Evolutionary conservation across 2,329 filamentous ascomycete genomes (phyloP), one percentile per base, ranked within the genome.

Genomic region (Colletotrichum sp.): DNA sequence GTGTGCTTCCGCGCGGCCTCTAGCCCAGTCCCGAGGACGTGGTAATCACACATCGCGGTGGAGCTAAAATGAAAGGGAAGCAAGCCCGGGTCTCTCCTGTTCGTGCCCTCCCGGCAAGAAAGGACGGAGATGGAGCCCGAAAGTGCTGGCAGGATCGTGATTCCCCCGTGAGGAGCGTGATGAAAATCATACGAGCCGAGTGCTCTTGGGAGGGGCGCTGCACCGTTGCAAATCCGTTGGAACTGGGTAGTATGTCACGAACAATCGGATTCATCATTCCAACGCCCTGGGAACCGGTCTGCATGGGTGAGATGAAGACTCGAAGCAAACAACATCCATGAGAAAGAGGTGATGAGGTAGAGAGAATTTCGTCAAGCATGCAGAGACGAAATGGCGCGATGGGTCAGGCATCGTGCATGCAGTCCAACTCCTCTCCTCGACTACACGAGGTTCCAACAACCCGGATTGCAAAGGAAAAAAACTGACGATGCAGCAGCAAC

Each of bases 31-130:
- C 72, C 72, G 60, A 67, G 52, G 28, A 43, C 63, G 61, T 28
- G 72, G 72, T 72, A 75, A 67, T 72, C 61, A 75, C 69, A 72
- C 57, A 43, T 67, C n/a, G 52, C 32, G 38, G 68, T 72, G 72
- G 69, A 64, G 63, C 68, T 36, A 64, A 38, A 24, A 57, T 52
- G 52, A 52, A 38, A 24, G 36, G 16, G 55, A 48, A 38, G 38
- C 38, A 43, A n/a, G 38, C 38, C 38, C 38, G 6, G 38, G 8
- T 43, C 18, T 43, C 38, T 43, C 38, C 38, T 43, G 38, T 43
- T 43, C 9, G 18, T 43, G 32, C 61, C 26, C 48, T 52, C 38
- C 67, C 67, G 38, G 61, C 34, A 58, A 43, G n/a, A 28, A 28
- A 38, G 21, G 24, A 38, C 21, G 55, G 48, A 63, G 24, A 65